Evolutionary conservation across 2,329 filamentous ascomycete species (phyloP).

Genomic region (Scortechinia acanthostroma): DNA sequence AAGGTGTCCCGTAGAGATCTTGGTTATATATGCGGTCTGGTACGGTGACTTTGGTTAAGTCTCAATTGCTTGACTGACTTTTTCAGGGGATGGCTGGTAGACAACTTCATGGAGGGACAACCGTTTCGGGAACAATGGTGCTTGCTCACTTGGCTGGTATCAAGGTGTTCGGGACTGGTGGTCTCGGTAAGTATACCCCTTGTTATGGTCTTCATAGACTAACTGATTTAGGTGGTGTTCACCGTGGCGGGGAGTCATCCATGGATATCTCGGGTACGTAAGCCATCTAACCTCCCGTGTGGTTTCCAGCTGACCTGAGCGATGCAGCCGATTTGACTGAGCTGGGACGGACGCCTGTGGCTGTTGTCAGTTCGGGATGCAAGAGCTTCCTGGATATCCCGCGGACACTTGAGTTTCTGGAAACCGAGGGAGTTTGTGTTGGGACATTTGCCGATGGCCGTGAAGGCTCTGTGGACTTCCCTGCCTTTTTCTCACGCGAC

Average conservation of each 20-base stretch:
- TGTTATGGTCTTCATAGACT: not conserved
- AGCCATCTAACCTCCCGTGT: not conserved
- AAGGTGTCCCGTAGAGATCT: constrained; percentile 67
- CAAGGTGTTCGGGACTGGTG: constrained; percentile 66
- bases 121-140: constrained; percentile 65
- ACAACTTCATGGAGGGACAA: constrained; percentile 61
- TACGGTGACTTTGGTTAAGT: constrained; percentile 15
- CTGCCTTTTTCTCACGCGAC: constrained; percentile 64
- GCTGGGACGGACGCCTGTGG: constrained; percentile 59
- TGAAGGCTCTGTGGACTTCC: constrained; percentile 53
- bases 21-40: constrained; percentile 57
- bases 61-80: not conserved
- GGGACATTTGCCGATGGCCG: constrained; percentile 65
- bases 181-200: constrained; percentile 37
- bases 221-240: constrained; percentile 61
- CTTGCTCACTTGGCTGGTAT: constrained; percentile 62
- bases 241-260: constrained; percentile 59
- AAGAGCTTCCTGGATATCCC: constrained; percentile 70
- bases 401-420: constrained; percentile 49
- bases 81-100: constrained; percentile 40
- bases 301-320: not conserved
- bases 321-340: constrained; percentile 59
- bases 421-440: constrained; percentile 47
- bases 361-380: constrained; percentile 66
- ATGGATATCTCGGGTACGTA: constrained; percentile 54